phyloP scores from a whole-genome alignment of 441 rosid species.

The Bruguiera hainesii region DNA sequence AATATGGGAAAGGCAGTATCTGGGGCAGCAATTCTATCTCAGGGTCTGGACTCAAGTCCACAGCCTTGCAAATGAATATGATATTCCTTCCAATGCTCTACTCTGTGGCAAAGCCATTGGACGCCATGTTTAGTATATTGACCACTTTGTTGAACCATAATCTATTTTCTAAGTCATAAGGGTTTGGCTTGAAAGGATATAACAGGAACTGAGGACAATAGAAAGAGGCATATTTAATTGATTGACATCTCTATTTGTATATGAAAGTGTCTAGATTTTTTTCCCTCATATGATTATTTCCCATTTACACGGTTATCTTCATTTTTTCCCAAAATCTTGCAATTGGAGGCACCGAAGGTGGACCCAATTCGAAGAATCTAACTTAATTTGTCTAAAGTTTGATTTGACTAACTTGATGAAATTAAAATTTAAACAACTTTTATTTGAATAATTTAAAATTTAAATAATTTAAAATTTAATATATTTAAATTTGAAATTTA shows the following conservation, averaged over 20 bases:
- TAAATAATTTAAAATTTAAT: no score
- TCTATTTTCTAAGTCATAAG: conserved; percentile 33
- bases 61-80: conserved; percentile 69
- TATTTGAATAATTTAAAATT: no score
- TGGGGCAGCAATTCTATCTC: conserved; percentile 82
- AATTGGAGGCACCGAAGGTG: no score
- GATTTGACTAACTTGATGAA: no score
- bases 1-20: conserved; percentile 73
- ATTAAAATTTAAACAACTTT: no score
- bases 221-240: conserved; percentile 4
- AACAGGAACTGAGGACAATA: conserved; percentile 4
- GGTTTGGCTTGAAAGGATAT: conserved; percentile 31
- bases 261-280: background rate
- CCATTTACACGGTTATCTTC: background rate
- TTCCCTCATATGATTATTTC: background rate
- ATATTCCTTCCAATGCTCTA: conserved; percentile 65
- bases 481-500: no score
- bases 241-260: background rate
- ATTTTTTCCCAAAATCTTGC: background rate
- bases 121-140: conserved; percentile 32
- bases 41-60: conserved; percentile 59
- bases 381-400: no score
- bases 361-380: no score
- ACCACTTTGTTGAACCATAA: background rate
- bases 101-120: conserved; percentile 82